phyloP scores from a whole-genome alignment of 2,329 filamentous ascomycete species.

The Cladophialophora immunda region DNA sequence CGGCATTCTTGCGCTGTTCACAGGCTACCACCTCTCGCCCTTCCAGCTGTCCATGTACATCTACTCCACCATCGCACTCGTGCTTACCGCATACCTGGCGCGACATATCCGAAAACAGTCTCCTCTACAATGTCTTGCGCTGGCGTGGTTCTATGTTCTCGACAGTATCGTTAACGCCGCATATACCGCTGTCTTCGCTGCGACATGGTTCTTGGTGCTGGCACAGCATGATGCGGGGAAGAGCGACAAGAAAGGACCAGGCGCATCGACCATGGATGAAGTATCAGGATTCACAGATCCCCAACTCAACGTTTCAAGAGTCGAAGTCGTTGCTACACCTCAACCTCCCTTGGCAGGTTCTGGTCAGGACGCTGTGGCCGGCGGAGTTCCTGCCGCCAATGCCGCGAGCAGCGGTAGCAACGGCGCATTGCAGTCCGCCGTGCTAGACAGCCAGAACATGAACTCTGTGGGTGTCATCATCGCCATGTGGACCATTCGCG shows the following conservation, averaged over 20 bases:
- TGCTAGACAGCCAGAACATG: slow-evolving; percentile 70
- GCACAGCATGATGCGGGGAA: slow-evolving; percentile 63
- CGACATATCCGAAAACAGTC: slow-evolving; percentile 81
- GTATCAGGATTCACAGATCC: slow-evolving; percentile 72
- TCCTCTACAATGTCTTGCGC: slow-evolving; percentile 78
- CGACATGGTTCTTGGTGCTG: slow-evolving; percentile 85
- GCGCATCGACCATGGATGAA: slow-evolving; percentile 66
- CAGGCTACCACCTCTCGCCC: slow-evolving; percentile 81
- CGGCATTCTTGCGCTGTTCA: slow-evolving; percentile 86
- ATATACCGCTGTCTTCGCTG: slow-evolving; percentile 82
- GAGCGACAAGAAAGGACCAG: slow-evolving; percentile 54
- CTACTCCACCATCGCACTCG: slow-evolving; percentile 79
- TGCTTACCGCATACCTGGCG: slow-evolving; percentile 73
- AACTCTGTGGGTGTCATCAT: slow-evolving; percentile 81
- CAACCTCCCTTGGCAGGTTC: slow-evolving; percentile 51
- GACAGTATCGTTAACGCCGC: slow-evolving; percentile 83
- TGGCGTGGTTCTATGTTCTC: slow-evolving; percentile 85
- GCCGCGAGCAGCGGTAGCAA: slow-evolving; percentile 46
- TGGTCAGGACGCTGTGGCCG: slow-evolving; percentile 62
- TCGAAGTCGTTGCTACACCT: slow-evolving; percentile 62
- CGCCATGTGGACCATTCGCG: slow-evolving; percentile 74
- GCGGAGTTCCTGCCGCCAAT: slow-evolving; percentile 40
- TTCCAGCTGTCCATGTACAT: slow-evolving; percentile 92
- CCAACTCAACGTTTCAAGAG: slow-evolving; percentile 67
- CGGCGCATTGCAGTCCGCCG: slow-evolving; percentile 65